Evolutionary conservation across 371 early-diverging fungal species (phyloP).

Genomic region (Actinomortierella wolfii): DNA sequence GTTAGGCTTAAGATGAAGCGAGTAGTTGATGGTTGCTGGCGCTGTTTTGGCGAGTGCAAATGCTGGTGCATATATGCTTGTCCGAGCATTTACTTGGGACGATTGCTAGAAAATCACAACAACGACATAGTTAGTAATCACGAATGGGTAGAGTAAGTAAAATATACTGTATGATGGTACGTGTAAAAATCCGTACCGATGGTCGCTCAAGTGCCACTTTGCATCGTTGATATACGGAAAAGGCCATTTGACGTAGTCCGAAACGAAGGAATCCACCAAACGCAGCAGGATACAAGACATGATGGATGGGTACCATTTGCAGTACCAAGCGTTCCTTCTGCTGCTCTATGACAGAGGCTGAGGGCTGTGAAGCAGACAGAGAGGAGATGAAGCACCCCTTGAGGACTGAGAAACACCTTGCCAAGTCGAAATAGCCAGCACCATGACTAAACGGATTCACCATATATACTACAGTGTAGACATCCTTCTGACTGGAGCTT

Average conservation of each 20-base stretch:
- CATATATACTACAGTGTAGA: slow-evolving; percentile 62
- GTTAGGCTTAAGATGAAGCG: slow-evolving; percentile 36
- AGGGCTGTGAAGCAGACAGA: not conserved
- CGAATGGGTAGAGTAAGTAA: slow-evolving; percentile 7
- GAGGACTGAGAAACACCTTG: slow-evolving; percentile 59
- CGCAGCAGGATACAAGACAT: slow-evolving; percentile 54
- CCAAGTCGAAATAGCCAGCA: slow-evolving; percentile 57
- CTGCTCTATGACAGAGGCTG: slow-evolving; percentile 13
- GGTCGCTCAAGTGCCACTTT: slow-evolving; percentile 47
- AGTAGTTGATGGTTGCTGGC: slow-evolving; percentile 49
- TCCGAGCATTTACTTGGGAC: slow-evolving; percentile 26
- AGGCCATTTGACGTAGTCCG: slow-evolving; percentile 65
- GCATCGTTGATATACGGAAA: slow-evolving; percentile 64
- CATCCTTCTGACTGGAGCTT: slow-evolving; percentile 15
- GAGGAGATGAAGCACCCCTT: slow-evolving; percentile 43
- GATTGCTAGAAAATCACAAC: slow-evolving; percentile 7
- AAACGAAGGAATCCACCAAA: slow-evolving; percentile 61
- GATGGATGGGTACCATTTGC: slow-evolving; percentile 66
- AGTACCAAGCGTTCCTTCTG: slow-evolving; percentile 51
- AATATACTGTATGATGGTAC: not conserved
- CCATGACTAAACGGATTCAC: slow-evolving; percentile 58
- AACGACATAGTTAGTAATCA: slow-evolving; percentile 4
- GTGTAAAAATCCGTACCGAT: slow-evolving; percentile 3
- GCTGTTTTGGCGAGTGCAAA: slow-evolving; percentile 56
- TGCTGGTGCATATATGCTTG: slow-evolving; percentile 56